These are phyloP conservation scores for Cryphonectria naterciae DNA, from an alignment of 2,329 filamentous ascomycete genomes.

Conservation along the genomic window DNA sequence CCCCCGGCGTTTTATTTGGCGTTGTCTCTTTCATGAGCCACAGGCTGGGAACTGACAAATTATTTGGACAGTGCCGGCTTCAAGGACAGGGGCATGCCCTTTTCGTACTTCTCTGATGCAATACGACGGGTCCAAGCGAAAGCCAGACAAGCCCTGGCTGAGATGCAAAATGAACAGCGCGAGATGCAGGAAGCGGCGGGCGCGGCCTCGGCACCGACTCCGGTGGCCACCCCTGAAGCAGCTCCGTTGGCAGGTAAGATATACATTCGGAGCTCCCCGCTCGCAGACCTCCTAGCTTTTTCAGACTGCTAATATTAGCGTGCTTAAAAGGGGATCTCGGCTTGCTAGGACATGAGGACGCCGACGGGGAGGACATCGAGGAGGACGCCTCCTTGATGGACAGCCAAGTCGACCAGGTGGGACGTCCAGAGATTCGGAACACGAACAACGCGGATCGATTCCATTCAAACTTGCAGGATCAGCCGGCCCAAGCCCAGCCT, in stretches of 20 bases:
- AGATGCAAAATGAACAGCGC: neutral
- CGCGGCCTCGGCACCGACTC: neutral
- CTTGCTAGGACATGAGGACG: neutral
- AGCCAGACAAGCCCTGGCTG: neutral
- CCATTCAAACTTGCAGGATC: neutral
- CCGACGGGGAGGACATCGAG: too few relatives aligned
- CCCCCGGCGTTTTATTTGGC: too few relatives aligned
- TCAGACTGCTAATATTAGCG: neutral
- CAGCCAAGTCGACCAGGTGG: neutral
- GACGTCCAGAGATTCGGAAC: neutral
- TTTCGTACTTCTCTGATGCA: neutral
- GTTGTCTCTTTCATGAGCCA: neutral
- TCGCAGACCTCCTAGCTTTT: neutral
- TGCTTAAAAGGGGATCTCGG: too few relatives aligned
- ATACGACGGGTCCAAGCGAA: neutral
- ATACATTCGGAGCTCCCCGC: neutral
- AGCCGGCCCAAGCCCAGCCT: neutral
- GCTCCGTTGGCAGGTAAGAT: neutral
- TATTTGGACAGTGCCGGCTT: conserved; percentile 2
- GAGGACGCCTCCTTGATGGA: neutral
- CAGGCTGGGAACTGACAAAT: neutral
- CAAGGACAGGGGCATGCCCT: conserved; percentile 23
- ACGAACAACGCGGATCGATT: neutral
- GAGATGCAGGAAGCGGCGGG: neutral
- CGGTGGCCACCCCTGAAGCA: neutral